Evolutionary conservation across 805 yeast genomes (phyloP).

Genomic region (Ogataea glucozyma): DNA sequence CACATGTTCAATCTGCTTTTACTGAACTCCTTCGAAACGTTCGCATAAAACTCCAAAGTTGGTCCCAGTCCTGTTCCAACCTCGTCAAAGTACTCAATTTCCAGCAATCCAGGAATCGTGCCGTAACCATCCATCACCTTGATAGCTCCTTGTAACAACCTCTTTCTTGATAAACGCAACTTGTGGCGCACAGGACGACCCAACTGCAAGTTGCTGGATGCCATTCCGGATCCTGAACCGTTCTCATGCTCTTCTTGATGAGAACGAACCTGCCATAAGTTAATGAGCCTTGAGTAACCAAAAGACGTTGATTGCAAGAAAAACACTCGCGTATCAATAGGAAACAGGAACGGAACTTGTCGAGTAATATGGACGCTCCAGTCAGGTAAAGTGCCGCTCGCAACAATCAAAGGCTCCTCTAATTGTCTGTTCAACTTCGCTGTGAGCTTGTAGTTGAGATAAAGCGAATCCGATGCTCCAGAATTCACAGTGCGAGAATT

Average conservation of each 20-base stretch:
- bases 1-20: constrained; percentile 61
- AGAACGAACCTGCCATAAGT: constrained; percentile 66
- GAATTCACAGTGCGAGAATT: constrained; percentile 30
- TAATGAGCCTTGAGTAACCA: constrained; percentile 83
- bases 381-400: constrained; percentile 80
- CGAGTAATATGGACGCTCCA: constrained; percentile 81
- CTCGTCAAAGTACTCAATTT: constrained; percentile 85
- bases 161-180: constrained; percentile 70
- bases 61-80: constrained; percentile 98
- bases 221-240: constrained; percentile 16
- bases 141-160: constrained; percentile 72
- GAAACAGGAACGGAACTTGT: constrained; percentile 78
- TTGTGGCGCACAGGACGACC: constrained; percentile 82
- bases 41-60: constrained; percentile 87
- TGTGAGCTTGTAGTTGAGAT: constrained; percentile 76
- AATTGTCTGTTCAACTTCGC: constrained; percentile 85
- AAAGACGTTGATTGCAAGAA: constrained; percentile 86
- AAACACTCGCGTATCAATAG: constrained; percentile 74
- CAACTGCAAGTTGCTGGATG: constrained; percentile 43
- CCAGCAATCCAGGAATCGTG: constrained; percentile 75
- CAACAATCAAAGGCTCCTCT: constrained; percentile 86
- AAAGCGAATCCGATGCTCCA: constrained; percentile 38
- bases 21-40: constrained; percentile 74
- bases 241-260: constrained; percentile 40
- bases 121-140: constrained; percentile 79